Evolutionary conservation across 2,329 filamentous ascomycete genomes (phyloP), one percentile per base, ranked within the genome.

Genomic region (Claviceps sp.): DNA sequence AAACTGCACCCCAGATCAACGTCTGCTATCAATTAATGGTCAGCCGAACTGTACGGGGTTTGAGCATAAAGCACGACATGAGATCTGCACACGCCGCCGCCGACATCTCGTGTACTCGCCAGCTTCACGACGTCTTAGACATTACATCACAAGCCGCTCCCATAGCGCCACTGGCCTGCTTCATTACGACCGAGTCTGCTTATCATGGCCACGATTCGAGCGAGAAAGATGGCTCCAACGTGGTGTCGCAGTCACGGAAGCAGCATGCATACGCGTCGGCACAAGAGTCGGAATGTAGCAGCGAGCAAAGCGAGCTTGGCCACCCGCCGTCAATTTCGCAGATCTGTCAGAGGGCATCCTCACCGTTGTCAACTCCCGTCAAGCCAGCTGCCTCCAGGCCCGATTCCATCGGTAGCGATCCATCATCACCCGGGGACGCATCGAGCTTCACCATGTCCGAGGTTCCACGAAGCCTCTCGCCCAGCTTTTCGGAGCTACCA

Each of bases 391-490:
- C 60, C 18, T 63, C 62, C 4, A 60, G 60, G 13, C 56, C 64
- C 2, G 60, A 58, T 41, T 69, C 66, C 1, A 57, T 61, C 14
- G 60, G 75, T 34, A 78, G 77, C 56, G 72, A 69, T 50, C 65
- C 71, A 9, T 76, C 72, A 13, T 80, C 78, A n/a, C 70, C 72
- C 44, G 69, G 70, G 54, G 72, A 74, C 59, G 78, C 77, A 3
- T 66, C 79, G 2, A 66, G 67, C 4, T 71, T 68, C 5, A 78
- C 75, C 24, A 45, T 54, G 7, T 67, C 64, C n/a, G 63, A 64
- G 26, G 57, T 58, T 41, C 60, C 58, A 8, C 60, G 59, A 47
- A 61, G 64, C 55, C 57, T 58, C 13, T 48, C 56, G 14, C 53
- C 54, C 2, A 61, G 61, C 46, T 55, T 57, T 30, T 51, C 55